Percentiles rank a stretch among this genome's conserved stretches.
phyloP scores from a whole-genome alignment of 1,284 basidiomycete genomes.

The Boletus mariae region DNA sequence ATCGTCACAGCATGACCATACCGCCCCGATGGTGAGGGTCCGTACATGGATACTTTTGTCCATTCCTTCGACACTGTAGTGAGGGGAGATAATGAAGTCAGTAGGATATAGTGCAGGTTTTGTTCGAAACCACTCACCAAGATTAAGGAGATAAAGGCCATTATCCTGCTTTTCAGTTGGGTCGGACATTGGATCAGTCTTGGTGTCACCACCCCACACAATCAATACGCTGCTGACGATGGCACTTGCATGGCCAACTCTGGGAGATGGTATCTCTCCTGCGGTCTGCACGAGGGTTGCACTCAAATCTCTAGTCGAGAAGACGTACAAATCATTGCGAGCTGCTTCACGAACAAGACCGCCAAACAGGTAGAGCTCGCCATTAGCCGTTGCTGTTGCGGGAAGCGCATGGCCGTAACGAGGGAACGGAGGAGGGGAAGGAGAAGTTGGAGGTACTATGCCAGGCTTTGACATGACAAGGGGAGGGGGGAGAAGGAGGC shows the following conservation, averaged over 20 bases:
- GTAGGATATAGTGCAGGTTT: not conserved
- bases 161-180: slow-evolving; percentile 87
- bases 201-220: slow-evolving; percentile 98
- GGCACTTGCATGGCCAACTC: slow-evolving; percentile 95
- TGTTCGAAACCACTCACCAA: slow-evolving; percentile 55
- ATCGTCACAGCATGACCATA: slow-evolving; percentile 97
- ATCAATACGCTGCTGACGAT: slow-evolving; percentile 95
- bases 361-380: slow-evolving; percentile 96
- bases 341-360: slow-evolving; percentile 92
- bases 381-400: slow-evolving; percentile 71
- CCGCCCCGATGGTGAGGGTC: slow-evolving; percentile 78
- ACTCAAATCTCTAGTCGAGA: slow-evolving; percentile 77
- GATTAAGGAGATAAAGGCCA: slow-evolving; percentile 91
- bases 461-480: slow-evolving; percentile 60
- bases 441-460: slow-evolving; percentile 51
- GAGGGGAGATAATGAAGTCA: slow-evolving; percentile 4
- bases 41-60: slow-evolving; percentile 81
- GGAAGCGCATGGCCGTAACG: slow-evolving; percentile 98
- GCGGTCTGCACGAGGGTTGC: slow-evolving; percentile 81
- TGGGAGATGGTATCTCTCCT: slow-evolving; percentile 85
- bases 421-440: slow-evolving; percentile 87
- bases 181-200: slow-evolving; percentile 62
- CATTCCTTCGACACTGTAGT: slow-evolving; percentile 82
- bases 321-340: slow-evolving; percentile 91
- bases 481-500: slow-evolving; percentile 64